Evolutionary conservation across 202 grass and related monocot species (phyloP), one percentile per base, ranked within the genome.

Genomic region (Sporobolus alterniflorus): DNA sequence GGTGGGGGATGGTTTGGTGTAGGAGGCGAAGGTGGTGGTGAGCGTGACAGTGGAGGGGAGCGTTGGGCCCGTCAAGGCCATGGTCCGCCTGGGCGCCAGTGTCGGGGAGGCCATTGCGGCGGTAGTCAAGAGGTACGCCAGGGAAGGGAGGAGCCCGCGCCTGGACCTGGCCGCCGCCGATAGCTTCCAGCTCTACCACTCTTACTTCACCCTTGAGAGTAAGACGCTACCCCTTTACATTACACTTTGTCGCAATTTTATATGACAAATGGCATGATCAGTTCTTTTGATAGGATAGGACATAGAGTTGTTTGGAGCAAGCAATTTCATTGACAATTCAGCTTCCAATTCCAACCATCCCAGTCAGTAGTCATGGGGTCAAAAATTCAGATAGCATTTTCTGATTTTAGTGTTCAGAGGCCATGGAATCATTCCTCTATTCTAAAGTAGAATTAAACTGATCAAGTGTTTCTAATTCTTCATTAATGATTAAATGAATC

Each of bases 41-140:
- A 98, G 80, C 75, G 95, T 98, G 64, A 90, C 82, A 10, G 95
- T 98, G 71, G 89, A 98, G 82, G 95, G 95, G 42, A 98, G 90
- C 21, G 81, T 85, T 10, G 96, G 96, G 21, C 92, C 96, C 13
- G 82, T 98, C 51, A 94, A 81, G 87, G 89, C 91, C 36, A 88
- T 95, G 84, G 90, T 98, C n/a, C 85, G 67, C 56, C 76, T 93
- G 2, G 85, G 89, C 49, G 85, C 82, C 16, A 95, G 82, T 41
- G 87, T 98, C 32, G 82, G 88, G 16, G 90, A 98, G 47, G 89
- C 90, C n/a, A 98, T 98, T 42, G 72, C 87, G 1, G 87, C 79
- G 5, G 87, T 98, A 14, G 41, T 98, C 1, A 86, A 92, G 73
- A 85, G 85, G 84, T 98, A 98, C 71, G 40, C 73, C 33, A 85